These are phyloP conservation scores for Botrytis byssoidea DNA, from an alignment of 2,329 filamentous ascomycete species.

Conservation along the genomic window DNA sequence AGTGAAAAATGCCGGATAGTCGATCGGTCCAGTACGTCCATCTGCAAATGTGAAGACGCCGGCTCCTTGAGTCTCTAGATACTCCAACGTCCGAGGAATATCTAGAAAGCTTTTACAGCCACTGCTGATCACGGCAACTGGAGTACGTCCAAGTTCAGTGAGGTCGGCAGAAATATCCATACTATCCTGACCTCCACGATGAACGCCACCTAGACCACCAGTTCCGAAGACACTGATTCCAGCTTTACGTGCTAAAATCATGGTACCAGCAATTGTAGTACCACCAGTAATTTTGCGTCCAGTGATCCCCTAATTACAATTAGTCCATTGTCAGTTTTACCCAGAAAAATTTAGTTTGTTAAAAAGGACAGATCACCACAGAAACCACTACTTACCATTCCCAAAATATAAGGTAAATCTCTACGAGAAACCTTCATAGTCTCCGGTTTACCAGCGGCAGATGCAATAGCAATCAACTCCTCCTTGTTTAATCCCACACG, in stretches of 20 bases:
- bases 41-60: constrained; percentile 88
- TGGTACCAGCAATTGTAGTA: constrained; percentile 91
- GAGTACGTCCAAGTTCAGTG: constrained; percentile 86
- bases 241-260: constrained; percentile 81
- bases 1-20: constrained; percentile 92
- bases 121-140: constrained; percentile 82
- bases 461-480: constrained; percentile 69
- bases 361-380: not conserved
- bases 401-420: constrained; percentile 79
- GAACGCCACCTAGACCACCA: constrained; percentile 90
- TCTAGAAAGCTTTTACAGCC: constrained; percentile 97
- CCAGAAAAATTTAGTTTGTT: not conserved
- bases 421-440: constrained; percentile 83
- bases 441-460: constrained; percentile 60
- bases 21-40: constrained; percentile 66
- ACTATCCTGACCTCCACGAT: constrained; percentile 79
- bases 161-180: constrained; percentile 96
- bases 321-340: constrained; percentile 1
- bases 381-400: constrained; percentile 56
- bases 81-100: constrained; percentile 83
- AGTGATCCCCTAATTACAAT: constrained; percentile 52
- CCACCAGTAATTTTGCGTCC: constrained; percentile 77
- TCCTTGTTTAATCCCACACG: constrained; percentile 72
- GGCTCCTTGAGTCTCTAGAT: constrained; percentile 69
- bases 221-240: constrained; percentile 94